Base-by-base conservation (phyloP, 2,329 filamentous ascomycete genomes). In the Cladosporium sp. region DNA sequence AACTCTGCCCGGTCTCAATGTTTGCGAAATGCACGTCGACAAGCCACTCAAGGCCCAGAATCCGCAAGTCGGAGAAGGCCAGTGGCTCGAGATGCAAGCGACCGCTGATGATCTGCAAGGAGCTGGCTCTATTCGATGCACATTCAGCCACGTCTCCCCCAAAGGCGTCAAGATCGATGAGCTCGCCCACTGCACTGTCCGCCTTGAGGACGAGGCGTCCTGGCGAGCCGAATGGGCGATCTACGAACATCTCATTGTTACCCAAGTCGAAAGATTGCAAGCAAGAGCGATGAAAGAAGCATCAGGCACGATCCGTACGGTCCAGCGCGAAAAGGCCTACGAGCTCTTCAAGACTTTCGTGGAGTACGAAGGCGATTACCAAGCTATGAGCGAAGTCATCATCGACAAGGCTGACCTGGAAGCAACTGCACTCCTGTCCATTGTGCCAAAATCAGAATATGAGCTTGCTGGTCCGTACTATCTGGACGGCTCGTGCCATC, bases 381-480 rank as follows among this genome's bases (percentile, higher is more conserved):
- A 58, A 30, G 60, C 56, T 40, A 63, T 65, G 61, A 54, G 51
- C 36, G 56, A 62, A 50, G 56, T 61, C 24, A 45, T 61, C 18
- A 60, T 61, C 50, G 55, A 61, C 49, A 49, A 50, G 8, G 20
- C 47, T 1, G 56, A 44, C 1, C 49, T 62, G 2, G 62, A 65
- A 53, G 62, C 59, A 4, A 61, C 57, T 1, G 52, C 61, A 17
- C 61, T 54, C 17, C 58, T 70, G 42, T 62, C 59, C 20, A 66
- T 69, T 44, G 55, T 63, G 34, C 55, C 60, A 9, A 52, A 51
- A 17, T 52, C 61, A 6, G 53, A 54, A 6, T 56, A 55, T 7
- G 68, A 66, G 32, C 60, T 60, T 40, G 61, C 62, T 24, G 63
- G 62, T n/a, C 68, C 70, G 12, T 69, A 62, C 45, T 65, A 61